Conservation (phyloP, 768 basidiomycete genomes). For the Chalciporus piperatus region DNA sequence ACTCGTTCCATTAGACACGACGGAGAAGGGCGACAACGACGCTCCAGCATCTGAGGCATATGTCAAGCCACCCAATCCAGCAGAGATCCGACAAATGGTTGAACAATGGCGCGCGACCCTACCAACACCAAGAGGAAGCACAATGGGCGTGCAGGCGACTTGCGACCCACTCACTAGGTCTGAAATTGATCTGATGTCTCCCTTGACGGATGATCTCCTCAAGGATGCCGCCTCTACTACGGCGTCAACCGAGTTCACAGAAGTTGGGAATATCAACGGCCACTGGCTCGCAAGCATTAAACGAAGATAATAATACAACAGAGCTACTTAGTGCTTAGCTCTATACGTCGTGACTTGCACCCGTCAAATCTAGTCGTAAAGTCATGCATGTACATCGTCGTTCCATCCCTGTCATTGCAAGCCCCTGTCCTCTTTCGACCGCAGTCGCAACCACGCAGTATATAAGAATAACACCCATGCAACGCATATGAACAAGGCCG, state of each 20-base stretch:
- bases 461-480: conserved; percentile 66
- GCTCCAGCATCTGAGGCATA: conserved; percentile 10
- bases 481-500: conserved; percentile 40
- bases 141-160: conserved; percentile 3
- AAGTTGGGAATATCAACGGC: conserved; percentile 29
- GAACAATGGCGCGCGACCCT: conserved; percentile 32
- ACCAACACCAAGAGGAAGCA: conserved; percentile 19
- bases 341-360: neutral
- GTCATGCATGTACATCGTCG: neutral
- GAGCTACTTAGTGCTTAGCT: too few relatives aligned
- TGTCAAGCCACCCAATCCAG: conserved; percentile 21
- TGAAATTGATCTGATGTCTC: conserved; percentile 15
- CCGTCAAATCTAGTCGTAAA: neutral
- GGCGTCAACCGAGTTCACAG: conserved; percentile 32
- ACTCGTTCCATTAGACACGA: conserved; percentile 11
- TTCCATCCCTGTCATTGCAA: neutral
- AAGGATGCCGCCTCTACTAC: conserved; percentile 25
- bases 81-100: conserved; percentile 28
- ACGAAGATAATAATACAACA: conserved; percentile 16
- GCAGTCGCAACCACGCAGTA: conserved; percentile 57
- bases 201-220: conserved; percentile 22
- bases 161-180: neutral
- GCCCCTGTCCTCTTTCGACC: conserved; percentile 39
- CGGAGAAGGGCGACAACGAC: conserved; percentile 21
- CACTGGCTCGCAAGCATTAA: conserved; percentile 32